These are phyloP conservation scores for Aspergillus aculeatus DNA, from an alignment of 2,329 filamentous ascomycete genomes.

Conservation along the genomic window DNA sequence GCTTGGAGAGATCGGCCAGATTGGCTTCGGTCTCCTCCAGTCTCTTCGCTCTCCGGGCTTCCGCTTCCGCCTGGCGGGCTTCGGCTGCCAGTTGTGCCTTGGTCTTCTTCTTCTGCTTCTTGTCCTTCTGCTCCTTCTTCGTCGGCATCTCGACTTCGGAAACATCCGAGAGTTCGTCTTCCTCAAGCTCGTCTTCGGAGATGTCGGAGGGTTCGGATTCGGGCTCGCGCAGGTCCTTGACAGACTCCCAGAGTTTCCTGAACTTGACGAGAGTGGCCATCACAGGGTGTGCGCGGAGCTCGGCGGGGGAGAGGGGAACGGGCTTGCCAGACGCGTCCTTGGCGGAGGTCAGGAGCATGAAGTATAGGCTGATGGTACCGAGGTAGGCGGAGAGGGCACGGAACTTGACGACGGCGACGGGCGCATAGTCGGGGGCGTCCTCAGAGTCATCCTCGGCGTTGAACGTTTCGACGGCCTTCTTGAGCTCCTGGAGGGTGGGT, in stretches of 20 bases:
- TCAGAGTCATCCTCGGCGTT: conserved; percentile 39
- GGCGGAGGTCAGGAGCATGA: conserved; percentile 83
- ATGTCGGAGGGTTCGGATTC: conserved; percentile 27
- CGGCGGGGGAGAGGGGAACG: conserved; percentile 68
- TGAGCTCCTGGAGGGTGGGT: conserved; percentile 58
- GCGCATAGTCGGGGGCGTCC: conserved; percentile 43
- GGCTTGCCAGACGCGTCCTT: conserved; percentile 55
- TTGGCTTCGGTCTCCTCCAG: conserved; percentile 64
- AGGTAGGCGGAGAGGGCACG: conserved; percentile 83
- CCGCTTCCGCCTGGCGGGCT: conserved; percentile 54
- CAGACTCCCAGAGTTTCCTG: conserved; percentile 74
- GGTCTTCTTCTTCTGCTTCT: conserved; percentile 44
- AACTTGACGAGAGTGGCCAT: conserved; percentile 83
- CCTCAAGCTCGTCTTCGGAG: conserved; percentile 14
- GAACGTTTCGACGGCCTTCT: conserved; percentile 58
- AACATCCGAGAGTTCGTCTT: conserved; percentile 27
- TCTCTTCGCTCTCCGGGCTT: conserved; percentile 54
- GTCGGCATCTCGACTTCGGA: conserved; percentile 14
- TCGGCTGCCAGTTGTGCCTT: conserved; percentile 53
- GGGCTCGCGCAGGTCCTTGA: conserved; percentile 62
- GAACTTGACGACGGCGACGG: conserved; percentile 68
- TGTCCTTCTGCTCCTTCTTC: conserved; percentile 13
- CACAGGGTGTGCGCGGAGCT: conserved; percentile 83
- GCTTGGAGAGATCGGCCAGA: conserved; percentile 67
- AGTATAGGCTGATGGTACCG: conserved; percentile 86